Evolutionary conservation across 2,329 filamentous ascomycete genomes (phyloP).

Genomic region (Akanthomyces dipterigenus): DNA sequence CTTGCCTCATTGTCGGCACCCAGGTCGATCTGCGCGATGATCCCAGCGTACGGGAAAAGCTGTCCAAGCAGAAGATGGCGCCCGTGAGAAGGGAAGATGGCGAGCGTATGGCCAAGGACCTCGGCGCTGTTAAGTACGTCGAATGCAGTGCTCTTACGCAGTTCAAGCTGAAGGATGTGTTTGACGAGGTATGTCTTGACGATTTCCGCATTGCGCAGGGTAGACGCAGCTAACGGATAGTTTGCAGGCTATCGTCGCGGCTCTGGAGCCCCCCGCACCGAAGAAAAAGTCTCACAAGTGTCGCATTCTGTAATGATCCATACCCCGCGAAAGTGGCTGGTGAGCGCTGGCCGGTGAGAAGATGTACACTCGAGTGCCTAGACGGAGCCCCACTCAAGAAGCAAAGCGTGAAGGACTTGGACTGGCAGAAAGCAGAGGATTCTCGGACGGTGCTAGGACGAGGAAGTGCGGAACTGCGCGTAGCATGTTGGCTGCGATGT

Average conservation of each 20-base stretch:
- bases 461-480: not conserved
- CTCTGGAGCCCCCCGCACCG: constrained; percentile 76
- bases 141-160: constrained; percentile 97
- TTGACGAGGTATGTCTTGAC: constrained; percentile 71
- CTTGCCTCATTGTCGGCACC: constrained; percentile 94
- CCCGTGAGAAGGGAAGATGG: constrained; percentile 90
- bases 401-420: not conserved
- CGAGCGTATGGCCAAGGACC: constrained; percentile 91
- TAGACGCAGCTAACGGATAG: not conserved
- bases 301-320: constrained; percentile 51
- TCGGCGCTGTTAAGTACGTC: constrained; percentile 98
- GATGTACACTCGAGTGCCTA: not conserved
- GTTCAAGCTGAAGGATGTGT: constrained; percentile 98
- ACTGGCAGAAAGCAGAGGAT: not conserved
- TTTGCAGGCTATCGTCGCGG: constrained; percentile 82
- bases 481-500: not conserved
- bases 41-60: constrained; percentile 77
- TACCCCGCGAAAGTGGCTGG: constrained; percentile 7
- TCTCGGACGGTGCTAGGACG: not conserved
- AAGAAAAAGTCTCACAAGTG: constrained; percentile 73
- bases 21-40: constrained; percentile 96
- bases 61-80: constrained; percentile 91
- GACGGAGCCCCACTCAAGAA: not conserved
- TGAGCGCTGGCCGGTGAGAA: not conserved
- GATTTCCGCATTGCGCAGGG: not conserved